Conservation (phyloP, 2,329 filamentous ascomycete genomes). For the Pestalotiopsis sp. region DNA sequence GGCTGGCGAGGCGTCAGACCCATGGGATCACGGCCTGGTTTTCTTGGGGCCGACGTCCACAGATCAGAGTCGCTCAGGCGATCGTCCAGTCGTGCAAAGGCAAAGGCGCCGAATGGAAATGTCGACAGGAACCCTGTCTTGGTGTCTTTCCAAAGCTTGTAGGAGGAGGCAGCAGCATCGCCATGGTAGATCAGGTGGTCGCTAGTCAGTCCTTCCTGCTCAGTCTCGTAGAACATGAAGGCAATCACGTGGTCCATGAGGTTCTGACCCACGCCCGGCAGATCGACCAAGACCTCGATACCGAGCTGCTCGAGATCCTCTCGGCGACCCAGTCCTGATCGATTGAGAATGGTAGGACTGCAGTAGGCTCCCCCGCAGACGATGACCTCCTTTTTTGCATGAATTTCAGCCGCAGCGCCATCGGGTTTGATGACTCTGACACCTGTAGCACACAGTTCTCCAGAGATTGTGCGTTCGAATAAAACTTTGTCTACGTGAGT, state of each 20-base stretch:
- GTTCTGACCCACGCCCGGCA: slow-evolving; percentile 26
- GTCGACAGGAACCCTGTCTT: slow-evolving; percentile 61
- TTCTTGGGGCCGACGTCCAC: slow-evolving; percentile 54
- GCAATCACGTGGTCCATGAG: slow-evolving; percentile 41
- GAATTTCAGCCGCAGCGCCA: slow-evolving; percentile 37
- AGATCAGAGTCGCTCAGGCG: slow-evolving; percentile 56
- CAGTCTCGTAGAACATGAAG: slow-evolving; percentile 65
- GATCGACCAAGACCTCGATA: slow-evolving; percentile 17
- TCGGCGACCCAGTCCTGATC: slow-evolving; percentile 53
- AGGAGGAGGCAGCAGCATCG: slow-evolving; percentile 52
- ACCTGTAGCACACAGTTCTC: slow-evolving; percentile 44
- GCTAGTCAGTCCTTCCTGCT: slow-evolving; percentile 52
- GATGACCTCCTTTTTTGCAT: slow-evolving; percentile 42
- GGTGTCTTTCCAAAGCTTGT: slow-evolving; percentile 59
- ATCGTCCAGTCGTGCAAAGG: slow-evolving; percentile 63
- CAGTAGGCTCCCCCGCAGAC: slow-evolving; percentile 52
- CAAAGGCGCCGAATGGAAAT: slow-evolving; percentile 67
- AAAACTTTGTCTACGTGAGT: slow-evolving; percentile 56
- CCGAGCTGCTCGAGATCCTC: slow-evolving; percentile 35
- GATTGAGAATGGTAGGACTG: slow-evolving; percentile 54
- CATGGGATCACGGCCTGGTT: slow-evolving; percentile 64
- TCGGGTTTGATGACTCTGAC: slow-evolving; percentile 44
- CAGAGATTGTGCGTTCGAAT: slow-evolving; percentile 37
- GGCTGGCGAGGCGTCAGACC: slow-evolving; percentile 58
- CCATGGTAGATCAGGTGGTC: slow-evolving; percentile 58